These are phyloP conservation scores for Pholiota adiposa DNA, from an alignment of 1,284 basidiomycete species.

Conservation along the genomic window DNA sequence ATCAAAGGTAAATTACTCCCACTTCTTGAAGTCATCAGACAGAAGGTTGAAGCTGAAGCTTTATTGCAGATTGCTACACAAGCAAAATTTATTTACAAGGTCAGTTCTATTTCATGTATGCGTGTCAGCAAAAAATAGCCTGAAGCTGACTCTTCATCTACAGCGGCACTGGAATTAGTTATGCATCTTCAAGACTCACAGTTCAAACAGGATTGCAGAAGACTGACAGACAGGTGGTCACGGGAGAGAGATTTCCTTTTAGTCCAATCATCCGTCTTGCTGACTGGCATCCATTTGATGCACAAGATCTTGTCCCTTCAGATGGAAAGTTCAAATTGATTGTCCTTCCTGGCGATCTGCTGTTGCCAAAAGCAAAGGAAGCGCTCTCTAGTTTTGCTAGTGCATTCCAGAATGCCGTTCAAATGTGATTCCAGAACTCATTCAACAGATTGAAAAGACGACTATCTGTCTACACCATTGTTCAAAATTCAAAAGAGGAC, in stretches of 20 bases:
- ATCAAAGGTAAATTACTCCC: conserved; percentile 2
- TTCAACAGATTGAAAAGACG: background rate
- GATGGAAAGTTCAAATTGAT: conserved; percentile 30
- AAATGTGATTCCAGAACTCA: background rate
- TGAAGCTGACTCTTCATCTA: background rate
- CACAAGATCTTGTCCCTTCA: conserved; percentile 28
- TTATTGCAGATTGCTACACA: conserved; percentile 6
- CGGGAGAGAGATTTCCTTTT: conserved; percentile 28
- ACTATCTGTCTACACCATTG: background rate
- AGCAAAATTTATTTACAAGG: conserved; percentile 15
- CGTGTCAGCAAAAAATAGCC: too few species aligned
- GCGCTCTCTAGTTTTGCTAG: background rate
- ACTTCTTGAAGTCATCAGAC: background rate
- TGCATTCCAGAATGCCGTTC: background rate
- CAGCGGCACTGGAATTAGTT: conserved; percentile 28
- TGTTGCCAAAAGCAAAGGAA: background rate
- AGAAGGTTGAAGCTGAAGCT: background rate
- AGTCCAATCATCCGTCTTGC: conserved; percentile 22
- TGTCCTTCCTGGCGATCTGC: conserved; percentile 24
- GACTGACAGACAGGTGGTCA: conserved; percentile 9
- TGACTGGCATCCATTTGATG: conserved; percentile 27
- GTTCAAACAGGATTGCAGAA: background rate
- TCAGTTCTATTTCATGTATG: background rate
- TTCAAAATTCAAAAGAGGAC: conserved; percentile 1
- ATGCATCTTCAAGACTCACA: conserved; percentile 1